These are phyloP conservation scores for Alternaria metachromatica DNA, from an alignment of 2,329 filamentous ascomycete species.

Conservation along the genomic window DNA sequence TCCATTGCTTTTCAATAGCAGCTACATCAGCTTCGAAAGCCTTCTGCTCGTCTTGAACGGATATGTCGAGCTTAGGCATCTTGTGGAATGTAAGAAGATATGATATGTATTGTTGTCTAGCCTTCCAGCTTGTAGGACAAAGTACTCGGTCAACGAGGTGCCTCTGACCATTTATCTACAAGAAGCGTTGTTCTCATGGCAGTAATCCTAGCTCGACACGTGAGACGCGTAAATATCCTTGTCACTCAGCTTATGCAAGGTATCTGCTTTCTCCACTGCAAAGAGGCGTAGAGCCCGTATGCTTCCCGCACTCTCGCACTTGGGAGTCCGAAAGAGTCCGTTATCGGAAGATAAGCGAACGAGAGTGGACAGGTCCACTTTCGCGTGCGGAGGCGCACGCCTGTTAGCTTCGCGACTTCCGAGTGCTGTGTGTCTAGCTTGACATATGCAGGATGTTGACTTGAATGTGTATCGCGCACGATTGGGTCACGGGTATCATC, in stretches of 20 bases:
- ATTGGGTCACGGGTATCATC: no score
- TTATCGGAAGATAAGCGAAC: neutral
- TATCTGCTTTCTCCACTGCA: neutral
- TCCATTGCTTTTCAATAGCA: constrained; percentile 47
- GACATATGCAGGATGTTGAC: neutral
- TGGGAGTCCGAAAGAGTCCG: neutral
- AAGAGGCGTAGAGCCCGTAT: neutral
- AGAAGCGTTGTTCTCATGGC: no score
- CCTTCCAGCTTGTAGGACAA: no score
- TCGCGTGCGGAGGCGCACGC: neutral
- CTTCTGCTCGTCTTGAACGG: constrained; percentile 27
- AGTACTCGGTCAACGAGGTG: neutral
- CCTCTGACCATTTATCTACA: neutral
- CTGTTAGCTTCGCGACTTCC: neutral
- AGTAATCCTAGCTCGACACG: neutral
- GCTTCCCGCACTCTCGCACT: neutral
- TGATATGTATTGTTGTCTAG: neutral
- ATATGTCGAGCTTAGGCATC: constrained; percentile 20
- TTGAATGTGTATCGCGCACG: fast-evolving
- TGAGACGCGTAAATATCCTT: neutral
- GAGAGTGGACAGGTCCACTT: no score
- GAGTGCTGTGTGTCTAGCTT: fast-evolving
- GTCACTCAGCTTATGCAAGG: neutral
- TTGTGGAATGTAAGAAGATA: neutral
- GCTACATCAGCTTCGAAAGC: constrained; percentile 43